Base-by-base conservation (phyloP, 192 early-diverging fungal genomes). In the Linnemannia hyalina region DNA sequence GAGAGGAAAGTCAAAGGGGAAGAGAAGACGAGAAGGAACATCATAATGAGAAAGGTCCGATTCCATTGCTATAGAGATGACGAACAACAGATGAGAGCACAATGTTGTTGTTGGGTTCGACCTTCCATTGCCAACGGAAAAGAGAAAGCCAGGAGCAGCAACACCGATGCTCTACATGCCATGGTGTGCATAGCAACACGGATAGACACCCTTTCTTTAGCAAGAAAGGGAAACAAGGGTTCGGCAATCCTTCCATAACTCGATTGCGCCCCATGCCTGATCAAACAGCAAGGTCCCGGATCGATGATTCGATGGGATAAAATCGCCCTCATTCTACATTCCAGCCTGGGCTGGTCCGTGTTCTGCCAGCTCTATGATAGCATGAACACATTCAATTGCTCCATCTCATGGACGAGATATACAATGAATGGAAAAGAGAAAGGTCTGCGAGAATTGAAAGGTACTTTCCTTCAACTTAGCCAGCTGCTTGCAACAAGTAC, bases 61-160 rank as follows among this genome's bases (percentile, higher is more conserved):
- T 38, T 40, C 70, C 41, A 42, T 71, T 41, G 70, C 38, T 41
- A 70, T 16, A 22, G 20, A 7, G 36, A 70, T 38, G 69, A 36
- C 16, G 22, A 70, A 41, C 20, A 38, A 70, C 3, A 40, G 5
- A 42, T 11, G 23, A 75, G 6, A 32, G 15, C 20, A 71, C 20
- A 70, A 20, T 20, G 18, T 40, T 70, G 36, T 42, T 71, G 29
- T 68, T 40, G 38, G 7, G n/a, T 52, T 68, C 70, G 38, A 11
- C 23, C 70, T 71, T 71, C 70, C 70, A 71, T 71, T 71, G 70
- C 41, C 70, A 71, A 71, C 70, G 70, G 70, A 42, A 23, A 42
- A 42, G 15, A n/a, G 18, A 4, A 16, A 71, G 38, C 6, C 32
- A 23, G 6, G 22, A 71, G 36, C 49, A 52, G 18, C 49, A 52